Conservation (phyloP, 2,329 filamentous ascomycete species). For the Cladosporium colombiae region DNA sequence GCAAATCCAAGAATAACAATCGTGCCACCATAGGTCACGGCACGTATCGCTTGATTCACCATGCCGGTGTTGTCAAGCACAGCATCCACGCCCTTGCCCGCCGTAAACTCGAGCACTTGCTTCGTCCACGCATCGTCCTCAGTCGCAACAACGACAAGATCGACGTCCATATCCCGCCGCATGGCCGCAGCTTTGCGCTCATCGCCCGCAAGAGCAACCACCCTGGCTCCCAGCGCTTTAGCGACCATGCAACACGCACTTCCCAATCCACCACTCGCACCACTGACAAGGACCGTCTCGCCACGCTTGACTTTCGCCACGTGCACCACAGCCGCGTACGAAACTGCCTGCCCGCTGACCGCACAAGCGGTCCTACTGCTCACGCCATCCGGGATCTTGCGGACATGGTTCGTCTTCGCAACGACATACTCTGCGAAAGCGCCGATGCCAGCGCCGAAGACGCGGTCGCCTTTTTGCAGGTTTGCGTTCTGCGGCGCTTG, state of each 20-base stretch:
- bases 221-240: conserved; percentile 53
- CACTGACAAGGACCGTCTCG: conserved; percentile 57
- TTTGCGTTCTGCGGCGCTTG: conserved; percentile 32
- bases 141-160: conserved; percentile 44
- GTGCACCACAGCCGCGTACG: conserved; percentile 52
- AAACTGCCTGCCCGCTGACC: conserved; percentile 56
- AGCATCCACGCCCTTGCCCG: conserved; percentile 55
- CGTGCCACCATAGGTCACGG: conserved; percentile 55
- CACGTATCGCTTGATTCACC: conserved; percentile 56
- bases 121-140: conserved; percentile 53
- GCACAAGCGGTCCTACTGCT: conserved; percentile 54
- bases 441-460: conserved; percentile 57
- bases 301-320: conserved; percentile 46
- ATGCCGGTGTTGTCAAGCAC: conserved; percentile 61
- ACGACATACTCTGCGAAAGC: conserved; percentile 56
- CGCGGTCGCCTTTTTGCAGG: conserved; percentile 51
- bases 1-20: conserved; percentile 62
- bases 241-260: conserved; percentile 60
- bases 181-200: conserved; percentile 42
- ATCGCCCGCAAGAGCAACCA: conserved; percentile 56
- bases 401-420: conserved; percentile 43
- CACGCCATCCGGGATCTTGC: conserved; percentile 50
- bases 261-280: conserved; percentile 58
- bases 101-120: conserved; percentile 51
- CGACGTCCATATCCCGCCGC: conserved; percentile 33